A percentile compares a stretch with the other conserved stretches of the same genome.
phyloP scores from a whole-genome alignment of 2,329 filamentous ascomycete genomes.

The Ramularia collo-cygni region DNA sequence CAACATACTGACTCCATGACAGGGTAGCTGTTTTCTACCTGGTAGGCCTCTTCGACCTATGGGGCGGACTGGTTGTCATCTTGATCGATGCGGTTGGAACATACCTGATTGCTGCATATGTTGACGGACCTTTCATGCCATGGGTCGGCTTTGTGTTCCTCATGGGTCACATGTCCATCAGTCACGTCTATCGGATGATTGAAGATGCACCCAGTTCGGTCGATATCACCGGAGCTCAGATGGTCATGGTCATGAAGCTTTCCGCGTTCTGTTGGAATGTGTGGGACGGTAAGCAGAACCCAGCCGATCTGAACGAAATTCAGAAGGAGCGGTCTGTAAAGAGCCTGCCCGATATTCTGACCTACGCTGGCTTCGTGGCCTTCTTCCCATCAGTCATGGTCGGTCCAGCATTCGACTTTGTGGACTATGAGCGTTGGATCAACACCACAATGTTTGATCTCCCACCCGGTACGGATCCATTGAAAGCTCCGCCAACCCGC shows the following conservation, averaged over 20 bases:
- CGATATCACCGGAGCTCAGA: constrained; percentile 91
- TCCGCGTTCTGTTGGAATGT: constrained; percentile 97
- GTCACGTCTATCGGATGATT: constrained; percentile 76
- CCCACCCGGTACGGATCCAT: constrained; percentile 70
- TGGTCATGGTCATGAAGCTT: constrained; percentile 98
- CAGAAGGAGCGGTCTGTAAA: constrained; percentile 76
- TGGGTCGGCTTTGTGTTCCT: constrained; percentile 92
- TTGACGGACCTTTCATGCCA: constrained; percentile 90
- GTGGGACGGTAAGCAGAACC: constrained; percentile 77
- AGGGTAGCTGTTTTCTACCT: constrained; percentile 84
- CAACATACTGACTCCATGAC: constrained; percentile 1
- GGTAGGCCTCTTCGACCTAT: constrained; percentile 86
- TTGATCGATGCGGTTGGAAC: constrained; percentile 70
- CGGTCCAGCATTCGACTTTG: constrained; percentile 90
- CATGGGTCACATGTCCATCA: constrained; percentile 92
- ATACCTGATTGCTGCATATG: constrained; percentile 75
- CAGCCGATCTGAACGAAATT: constrained; percentile 72
- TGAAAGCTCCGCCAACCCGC: constrained; percentile 75
- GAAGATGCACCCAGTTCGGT: constrained; percentile 58
- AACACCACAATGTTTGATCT: constrained; percentile 92
- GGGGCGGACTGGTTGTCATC: constrained; percentile 74
- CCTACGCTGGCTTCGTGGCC: constrained; percentile 84
- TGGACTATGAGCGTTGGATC: constrained; percentile 86
- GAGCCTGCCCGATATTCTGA: constrained; percentile 66
- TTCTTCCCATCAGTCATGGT: constrained; percentile 91